Evolutionary conservation across 345 rosid species (phyloP), one percentile per base, ranked within the genome.

Genomic region (Eucalyptus victrix): DNA sequence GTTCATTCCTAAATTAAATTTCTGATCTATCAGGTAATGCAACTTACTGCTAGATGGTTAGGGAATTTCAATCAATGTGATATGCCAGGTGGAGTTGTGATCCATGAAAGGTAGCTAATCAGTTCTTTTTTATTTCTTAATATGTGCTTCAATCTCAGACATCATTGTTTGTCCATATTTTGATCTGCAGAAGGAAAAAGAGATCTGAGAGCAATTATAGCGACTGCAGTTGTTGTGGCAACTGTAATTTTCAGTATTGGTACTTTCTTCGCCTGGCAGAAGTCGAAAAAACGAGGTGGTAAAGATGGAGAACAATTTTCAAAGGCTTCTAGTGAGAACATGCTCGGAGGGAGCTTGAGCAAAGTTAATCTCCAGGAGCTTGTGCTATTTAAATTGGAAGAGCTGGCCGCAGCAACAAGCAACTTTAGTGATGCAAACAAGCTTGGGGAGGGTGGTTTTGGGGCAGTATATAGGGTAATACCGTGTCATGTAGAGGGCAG

Each of bases 371-470:
- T 91, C 69, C 92, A 89, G 88, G 93, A 92, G n/a, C 88, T 91
- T 11, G 90, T 86, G 44, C 87, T 95, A 13, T 88, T 90, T 87
- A 92, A 89, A 86, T 93, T 94, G 88, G 93, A 91, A 65, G 92
- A 89, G 69, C 91, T 93, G 12, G 90, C 92, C 87, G 69, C 90
- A 58, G 91, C 94, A 86, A 92, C 95, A 34, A 86, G 24, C 40
- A 51, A 90, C 51, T 94, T 95, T 56, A 85, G 91, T 3, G 80
- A 87, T 4, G 81, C 37, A 17, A 92, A 93, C 89, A 92, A 93
- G 90, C 93, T 89, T 40, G 91, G 91, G 51, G 54, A 90, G 89
- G 88, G 93, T 4, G 91, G 91, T 18, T 58, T 91, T 26, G 94
- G 91, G 45, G 80, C 80, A 32, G 90, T 95, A 47, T 91, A 91